These are phyloP conservation scores for Aureobasidium sp. DNA, from an alignment of 2,329 filamentous ascomycete species.

Conservation along the genomic window DNA sequence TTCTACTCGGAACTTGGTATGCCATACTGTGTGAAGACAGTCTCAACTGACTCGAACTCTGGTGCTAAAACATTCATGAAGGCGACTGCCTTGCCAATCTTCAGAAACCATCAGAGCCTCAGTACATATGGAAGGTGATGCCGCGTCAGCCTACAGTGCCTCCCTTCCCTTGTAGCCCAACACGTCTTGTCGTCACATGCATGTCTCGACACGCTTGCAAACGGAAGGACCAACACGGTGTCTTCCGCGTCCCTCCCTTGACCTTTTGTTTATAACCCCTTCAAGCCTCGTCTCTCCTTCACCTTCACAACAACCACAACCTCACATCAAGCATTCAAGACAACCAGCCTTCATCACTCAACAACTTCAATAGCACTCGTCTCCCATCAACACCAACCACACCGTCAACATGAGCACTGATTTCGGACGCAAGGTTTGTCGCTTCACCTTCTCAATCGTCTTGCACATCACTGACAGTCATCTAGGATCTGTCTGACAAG, in stretches of 20 bases:
- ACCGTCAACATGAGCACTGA: constrained; percentile 12
- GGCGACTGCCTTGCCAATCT: too few species aligned
- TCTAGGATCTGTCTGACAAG: constrained; percentile 14
- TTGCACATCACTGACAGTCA: neutral
- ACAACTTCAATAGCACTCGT: constrained; percentile 3
- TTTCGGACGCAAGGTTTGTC: constrained; percentile 11
- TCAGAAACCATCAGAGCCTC: too few species aligned
- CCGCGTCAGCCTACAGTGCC: too few species aligned
- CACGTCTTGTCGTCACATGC: neutral
- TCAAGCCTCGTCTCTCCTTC: neutral
- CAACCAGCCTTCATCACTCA: neutral
- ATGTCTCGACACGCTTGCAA: neutral
- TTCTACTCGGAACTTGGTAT: too few species aligned
- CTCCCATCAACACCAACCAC: neutral
- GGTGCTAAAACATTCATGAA: too few species aligned
- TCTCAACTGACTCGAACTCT: too few species aligned
- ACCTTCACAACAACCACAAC: neutral
- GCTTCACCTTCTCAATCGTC: neutral
- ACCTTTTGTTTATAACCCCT: constrained; percentile 1
- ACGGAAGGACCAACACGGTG: constrained; percentile 9
- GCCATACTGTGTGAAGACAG: too few species aligned
- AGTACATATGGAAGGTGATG: too few species aligned
- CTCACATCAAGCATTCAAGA: neutral
- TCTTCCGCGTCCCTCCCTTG: neutral
- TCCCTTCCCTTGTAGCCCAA: too few species aligned